Percentiles rank a stretch among this genome's conserved stretches.
These are phyloP conservation scores for Aspergillus hiratsukae DNA, from an alignment of 2,329 filamentous ascomycete genomes.

Conservation along the genomic window DNA sequence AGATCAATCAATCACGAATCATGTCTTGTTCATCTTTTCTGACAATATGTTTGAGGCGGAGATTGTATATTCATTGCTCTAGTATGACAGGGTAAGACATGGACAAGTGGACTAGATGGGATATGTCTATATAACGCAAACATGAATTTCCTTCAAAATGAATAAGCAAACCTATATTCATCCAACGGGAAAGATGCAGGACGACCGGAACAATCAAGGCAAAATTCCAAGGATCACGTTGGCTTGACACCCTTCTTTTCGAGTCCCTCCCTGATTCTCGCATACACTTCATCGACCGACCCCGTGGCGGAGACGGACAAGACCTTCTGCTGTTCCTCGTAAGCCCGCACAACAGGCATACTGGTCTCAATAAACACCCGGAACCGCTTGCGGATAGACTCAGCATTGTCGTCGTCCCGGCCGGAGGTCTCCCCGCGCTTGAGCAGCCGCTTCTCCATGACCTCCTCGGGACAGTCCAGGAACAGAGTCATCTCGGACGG, in stretches of 20 bases:
- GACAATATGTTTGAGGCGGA: not conserved
- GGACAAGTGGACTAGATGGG: not conserved
- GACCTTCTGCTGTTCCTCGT: slow-evolving; percentile 69
- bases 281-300: slow-evolving; percentile 61
- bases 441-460: slow-evolving; percentile 78
- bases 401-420: slow-evolving; percentile 86
- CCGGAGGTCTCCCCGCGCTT: slow-evolving; percentile 92
- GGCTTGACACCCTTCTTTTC: slow-evolving; percentile 37
- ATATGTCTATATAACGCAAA: not conserved
- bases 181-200: not conserved
- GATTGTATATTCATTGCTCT: not conserved
- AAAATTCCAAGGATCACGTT: slow-evolving; percentile 9
- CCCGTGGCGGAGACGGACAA: slow-evolving; percentile 73
- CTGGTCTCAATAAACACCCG: slow-evolving; percentile 89
- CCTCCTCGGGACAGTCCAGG: slow-evolving; percentile 85
- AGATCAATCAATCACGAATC: slow-evolving; percentile 18
- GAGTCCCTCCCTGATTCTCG: slow-evolving; percentile 48
- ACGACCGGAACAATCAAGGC: slow-evolving; percentile 2
- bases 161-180: not conserved
- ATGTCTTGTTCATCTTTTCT: slow-evolving; percentile 10
- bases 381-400: slow-evolving; percentile 96
- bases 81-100: not conserved
- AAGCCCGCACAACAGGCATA: slow-evolving; percentile 93
- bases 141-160: not conserved
- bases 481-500: slow-evolving; percentile 83